Evolutionary conservation across 2,329 filamentous ascomycete genomes (phyloP), one percentile per base, ranked within the genome.

Genomic region (Xylariaceae sp.): DNA sequence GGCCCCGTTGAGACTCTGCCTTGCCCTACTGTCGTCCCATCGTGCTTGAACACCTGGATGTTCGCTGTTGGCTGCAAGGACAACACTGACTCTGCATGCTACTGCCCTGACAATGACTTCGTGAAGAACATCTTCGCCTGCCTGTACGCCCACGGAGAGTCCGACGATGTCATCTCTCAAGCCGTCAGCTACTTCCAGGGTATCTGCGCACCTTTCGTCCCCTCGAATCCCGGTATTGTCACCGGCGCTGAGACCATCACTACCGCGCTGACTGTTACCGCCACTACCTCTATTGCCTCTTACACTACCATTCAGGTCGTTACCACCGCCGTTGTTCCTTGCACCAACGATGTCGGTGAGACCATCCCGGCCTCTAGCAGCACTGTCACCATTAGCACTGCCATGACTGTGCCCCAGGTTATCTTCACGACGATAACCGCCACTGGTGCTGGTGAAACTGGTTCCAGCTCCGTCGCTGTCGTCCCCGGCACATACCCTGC

Each of bases 21-120:
- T 56, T 85, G 86, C 77, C 92, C 92, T 56, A 77, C 80, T 23
- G 84, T 93, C 44, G 88, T 97, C 46, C 93, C 94, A 62, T 86
- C 86, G 71, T 98, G 94, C 81, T 79, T 98, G 77, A 95, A 94
- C 84, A 96, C 92, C 69, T 97, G 92, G 91, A 77, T 96, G 69
- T 84, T 85, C 73, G 77, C 82, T 60, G 84, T 89, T 47, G 79
- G 84, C 71, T 98, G 94, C 85, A 82, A 82, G 68, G 87, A 91
- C 78, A 96, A 96, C 87, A 88, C 89, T 39, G 91, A 96, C 71
- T 77, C 82, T 58, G 76, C 78, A 65, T 98, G 94, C 86, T 96
- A 91, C 88, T 98, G 94, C 86, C 89, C 90, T 66, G 84, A 89
- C 71, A 74, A 82, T 59, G 78, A 85, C 53, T 94, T 95, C 77